phyloP scores from a whole-genome alignment of 2,329 filamentous ascomycete species.

The Verticillium alfalfae region DNA sequence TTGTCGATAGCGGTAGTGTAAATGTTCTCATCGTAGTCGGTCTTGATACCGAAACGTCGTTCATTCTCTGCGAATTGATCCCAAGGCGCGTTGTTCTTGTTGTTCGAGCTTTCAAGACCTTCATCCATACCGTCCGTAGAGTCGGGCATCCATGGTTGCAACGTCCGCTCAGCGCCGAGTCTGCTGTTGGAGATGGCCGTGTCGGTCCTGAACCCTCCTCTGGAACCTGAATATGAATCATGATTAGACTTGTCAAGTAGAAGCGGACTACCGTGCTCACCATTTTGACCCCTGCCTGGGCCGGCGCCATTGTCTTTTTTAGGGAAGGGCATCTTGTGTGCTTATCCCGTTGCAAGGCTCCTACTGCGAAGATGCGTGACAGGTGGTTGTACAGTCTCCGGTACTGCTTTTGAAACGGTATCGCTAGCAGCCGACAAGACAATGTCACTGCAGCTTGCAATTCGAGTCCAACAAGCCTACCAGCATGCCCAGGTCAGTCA shows the following conservation, averaged over 20 bases:
- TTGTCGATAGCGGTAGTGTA: constrained; percentile 92
- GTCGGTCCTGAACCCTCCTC: constrained; percentile 76
- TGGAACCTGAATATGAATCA: constrained; percentile 46
- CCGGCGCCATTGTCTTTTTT: constrained; percentile 29
- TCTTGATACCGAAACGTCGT: constrained; percentile 78
- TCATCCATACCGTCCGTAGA: constrained; percentile 58
- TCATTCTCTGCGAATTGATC: constrained; percentile 94
- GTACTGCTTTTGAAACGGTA: background rate
- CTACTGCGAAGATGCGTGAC: background rate
- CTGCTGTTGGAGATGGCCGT: constrained; percentile 76
- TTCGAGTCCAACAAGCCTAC: too few species aligned
- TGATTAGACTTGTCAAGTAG: background rate
- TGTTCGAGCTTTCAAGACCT: constrained; percentile 59
- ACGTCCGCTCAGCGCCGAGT: constrained; percentile 62
- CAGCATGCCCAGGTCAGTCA: too few species aligned
- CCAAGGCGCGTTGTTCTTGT: constrained; percentile 53
- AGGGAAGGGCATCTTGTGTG: constrained; percentile 26
- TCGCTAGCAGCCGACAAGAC: background rate
- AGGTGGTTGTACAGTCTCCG: background rate
- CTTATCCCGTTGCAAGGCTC: background rate
- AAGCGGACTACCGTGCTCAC: constrained; percentile 17
- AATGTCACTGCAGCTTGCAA: too few species aligned
- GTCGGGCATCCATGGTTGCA: constrained; percentile 79
- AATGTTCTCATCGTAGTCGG: constrained; percentile 87
- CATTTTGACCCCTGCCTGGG: constrained; percentile 27